These are phyloP conservation scores for Heterococcus sp. DNA, from an alignment of 108 stramenopile species.

Conservation along the genomic window DNA sequence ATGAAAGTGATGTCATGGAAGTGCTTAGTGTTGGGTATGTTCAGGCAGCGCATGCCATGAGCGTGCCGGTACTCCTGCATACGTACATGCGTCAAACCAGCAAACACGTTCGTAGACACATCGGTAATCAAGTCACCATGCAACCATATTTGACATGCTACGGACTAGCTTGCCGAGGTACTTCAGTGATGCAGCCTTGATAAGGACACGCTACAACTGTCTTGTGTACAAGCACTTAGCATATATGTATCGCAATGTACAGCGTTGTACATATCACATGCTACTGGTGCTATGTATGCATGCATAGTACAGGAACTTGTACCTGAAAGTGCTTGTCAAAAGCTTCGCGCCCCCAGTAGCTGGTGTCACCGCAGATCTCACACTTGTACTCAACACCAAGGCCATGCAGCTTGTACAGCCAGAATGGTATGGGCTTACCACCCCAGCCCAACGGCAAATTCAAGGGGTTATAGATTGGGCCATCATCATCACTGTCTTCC, in stretches of 20 bases:
- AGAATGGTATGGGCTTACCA: constrained; percentile 97
- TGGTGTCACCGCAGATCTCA: constrained; percentile 96
- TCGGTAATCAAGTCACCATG: too few species aligned
- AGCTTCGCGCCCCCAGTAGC: constrained; percentile 79
- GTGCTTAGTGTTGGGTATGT: constrained; percentile 97
- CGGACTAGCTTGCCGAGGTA: too few species aligned
- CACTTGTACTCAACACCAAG: constrained; percentile 94
- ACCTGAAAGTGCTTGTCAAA: constrained; percentile 2
- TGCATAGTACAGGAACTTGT: too few species aligned
- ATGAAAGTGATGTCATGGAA: constrained; percentile 97
- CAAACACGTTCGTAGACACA: too few species aligned
- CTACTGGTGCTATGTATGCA: too few species aligned
- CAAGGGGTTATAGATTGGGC: constrained; percentile 96
- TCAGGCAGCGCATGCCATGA: constrained; percentile 92
- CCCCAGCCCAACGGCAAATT: constrained; percentile 96
- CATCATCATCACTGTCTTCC: constrained; percentile 79
- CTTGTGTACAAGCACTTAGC: too few species aligned
- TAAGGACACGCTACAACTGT: too few species aligned
- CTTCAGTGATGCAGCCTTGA: too few species aligned
- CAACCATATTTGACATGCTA: too few species aligned
- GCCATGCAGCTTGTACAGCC: constrained; percentile 98
- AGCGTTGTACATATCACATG: too few species aligned
- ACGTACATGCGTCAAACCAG: too few species aligned
- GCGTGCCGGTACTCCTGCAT: constrained; percentile 94
- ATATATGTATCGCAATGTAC: too few species aligned